These are phyloP conservation scores for Quercus engelmannii DNA, from an alignment of 306 rosid genomes.

Conservation along the genomic window DNA sequence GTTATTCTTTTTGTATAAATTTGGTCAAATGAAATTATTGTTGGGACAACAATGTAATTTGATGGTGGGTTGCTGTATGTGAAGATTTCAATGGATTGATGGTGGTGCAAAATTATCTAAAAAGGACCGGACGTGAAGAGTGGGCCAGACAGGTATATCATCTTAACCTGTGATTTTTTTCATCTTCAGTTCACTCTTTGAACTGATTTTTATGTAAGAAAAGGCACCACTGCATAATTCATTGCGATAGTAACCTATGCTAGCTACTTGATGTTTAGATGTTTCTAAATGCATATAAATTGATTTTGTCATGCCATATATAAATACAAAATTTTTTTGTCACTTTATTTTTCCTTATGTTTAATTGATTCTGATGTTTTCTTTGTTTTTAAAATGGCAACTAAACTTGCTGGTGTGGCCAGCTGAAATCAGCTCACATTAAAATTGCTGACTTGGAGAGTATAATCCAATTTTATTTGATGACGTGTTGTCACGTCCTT, in stretches of 20 bases:
- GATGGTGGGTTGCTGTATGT: conserved; percentile 22
- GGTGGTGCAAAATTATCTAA: conserved; percentile 85
- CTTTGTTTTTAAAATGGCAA: too few relatives aligned
- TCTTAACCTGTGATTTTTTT: conserved; percentile 10
- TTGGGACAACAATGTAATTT: neutral
- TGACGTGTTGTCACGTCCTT: too few relatives aligned
- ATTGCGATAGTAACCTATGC: neutral
- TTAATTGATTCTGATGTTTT: too few relatives aligned
- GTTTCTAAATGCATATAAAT: neutral
- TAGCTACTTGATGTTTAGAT: neutral
- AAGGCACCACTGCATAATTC: neutral
- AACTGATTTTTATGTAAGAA: neutral
- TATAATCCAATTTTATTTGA: too few relatives aligned
- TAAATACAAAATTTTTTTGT: too few relatives aligned
- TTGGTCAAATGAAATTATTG: neutral
- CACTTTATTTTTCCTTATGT: too few relatives aligned
- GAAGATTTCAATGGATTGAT: conserved; percentile 90
- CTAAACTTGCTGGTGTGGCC: too few relatives aligned
- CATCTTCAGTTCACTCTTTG: neutral
- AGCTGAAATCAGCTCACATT: too few relatives aligned
- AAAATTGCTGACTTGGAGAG: too few relatives aligned
- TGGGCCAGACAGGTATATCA: conserved; percentile 83
- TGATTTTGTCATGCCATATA: neutral
- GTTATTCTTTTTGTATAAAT: neutral
- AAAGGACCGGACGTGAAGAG: conserved; percentile 74